Conservation (phyloP, 306 rosid species). For the Malus sylvestris region DNA sequence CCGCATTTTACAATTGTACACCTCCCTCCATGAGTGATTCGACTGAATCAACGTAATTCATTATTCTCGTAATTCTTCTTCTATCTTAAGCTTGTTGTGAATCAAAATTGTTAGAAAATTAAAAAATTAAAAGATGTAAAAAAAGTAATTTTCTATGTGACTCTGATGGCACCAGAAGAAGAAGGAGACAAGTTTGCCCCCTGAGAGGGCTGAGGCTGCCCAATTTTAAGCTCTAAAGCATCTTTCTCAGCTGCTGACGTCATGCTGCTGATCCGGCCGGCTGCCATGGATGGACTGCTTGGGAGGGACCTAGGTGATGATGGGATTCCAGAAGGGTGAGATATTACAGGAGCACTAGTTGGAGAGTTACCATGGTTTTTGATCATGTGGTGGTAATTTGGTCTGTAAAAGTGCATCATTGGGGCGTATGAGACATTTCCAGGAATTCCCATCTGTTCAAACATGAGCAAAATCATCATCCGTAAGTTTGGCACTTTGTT, state of each 20-base stretch:
- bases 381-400: background rate
- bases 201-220: slow-evolving; percentile 27
- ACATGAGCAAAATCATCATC: background rate
- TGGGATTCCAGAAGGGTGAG: slow-evolving; percentile 45
- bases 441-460: slow-evolving; percentile 24
- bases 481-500: background rate
- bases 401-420: slow-evolving; percentile 5
- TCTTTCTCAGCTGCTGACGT: slow-evolving; percentile 13
- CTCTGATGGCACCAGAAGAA: slow-evolving; percentile 35
- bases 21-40: background rate
- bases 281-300: slow-evolving; percentile 1
- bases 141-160: background rate
- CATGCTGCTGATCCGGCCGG: background rate
- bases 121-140: background rate
- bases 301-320: slow-evolving; percentile 29
- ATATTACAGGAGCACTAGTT: background rate
- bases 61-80: background rate
- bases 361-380: slow-evolving; percentile 8
- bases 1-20: slow-evolving; percentile 2
- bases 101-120: background rate
- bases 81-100: background rate
- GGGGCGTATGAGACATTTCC: slow-evolving; percentile 7
- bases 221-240: slow-evolving; percentile 38
- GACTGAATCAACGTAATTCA: background rate
- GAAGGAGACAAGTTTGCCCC: slow-evolving; percentile 13